Evolutionary conservation across 2,329 filamentous ascomycete genomes (phyloP), one percentile per base, ranked within the genome.

Genomic region (Colletotrichum cereale): DNA sequence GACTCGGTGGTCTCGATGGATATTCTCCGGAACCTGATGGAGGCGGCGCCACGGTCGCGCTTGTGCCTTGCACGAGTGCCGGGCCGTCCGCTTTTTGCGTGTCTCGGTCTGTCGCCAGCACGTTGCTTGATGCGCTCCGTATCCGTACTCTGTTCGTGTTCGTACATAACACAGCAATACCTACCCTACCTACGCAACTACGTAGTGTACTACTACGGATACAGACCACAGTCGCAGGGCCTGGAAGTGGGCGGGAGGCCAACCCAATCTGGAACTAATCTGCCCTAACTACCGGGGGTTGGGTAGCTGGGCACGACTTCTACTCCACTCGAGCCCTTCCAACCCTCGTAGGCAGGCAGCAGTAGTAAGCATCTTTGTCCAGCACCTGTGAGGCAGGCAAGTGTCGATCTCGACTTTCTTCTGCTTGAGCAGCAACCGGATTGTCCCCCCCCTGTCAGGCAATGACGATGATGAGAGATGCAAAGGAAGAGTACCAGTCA

Each of bases 31-130:
- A 56, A 62, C n/a, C 52, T 68, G 60, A 52, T 29, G n/a, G 50
- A 64, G 66, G 66, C 66, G 60, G 24, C 60, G 60, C 66, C 66
- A 64, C 60, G 34, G 52, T 50, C 31, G 52, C 24, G 29, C 24
- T 47, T 40, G 61, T 7, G 26, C 31, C 48, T 44, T 38, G 16
- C 26, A 18, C 26, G 38, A 11, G 11, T 44, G 6, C 21, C 36
- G n/a, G 57, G 40, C 31, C 44, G 47, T 44, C 21, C 21, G n/a
- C 26, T 26, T 61, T 36, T 61, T 16, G 26, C 29, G 34, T 48
- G 58, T 61, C 58, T 61, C 10, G 56, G 24, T 29, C 40, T 44
- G 56, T 29, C 18, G 16, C 38, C 40, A 47, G 40, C 29, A 60
- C 29, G 29, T 16, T 29, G 24, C 24, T 29, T 29, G 55, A n/a